Percentiles rank a stretch among this genome's conserved stretches.
Conservation (phyloP, 306 rosid genomes). For the Clitoria ternatea region DNA sequence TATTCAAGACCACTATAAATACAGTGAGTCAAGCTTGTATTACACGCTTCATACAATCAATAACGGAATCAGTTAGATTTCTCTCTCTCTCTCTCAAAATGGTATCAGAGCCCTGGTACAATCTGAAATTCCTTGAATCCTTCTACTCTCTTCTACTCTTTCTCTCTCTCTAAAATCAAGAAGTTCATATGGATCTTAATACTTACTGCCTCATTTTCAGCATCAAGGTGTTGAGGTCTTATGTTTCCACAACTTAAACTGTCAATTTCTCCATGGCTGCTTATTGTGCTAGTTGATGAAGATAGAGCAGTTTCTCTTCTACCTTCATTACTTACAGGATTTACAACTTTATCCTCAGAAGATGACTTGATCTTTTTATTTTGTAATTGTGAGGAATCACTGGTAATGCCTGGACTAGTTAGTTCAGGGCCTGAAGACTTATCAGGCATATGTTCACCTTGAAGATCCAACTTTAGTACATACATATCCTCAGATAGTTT, state of each 20-base stretch:
- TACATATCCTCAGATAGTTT: conserved; percentile 62
- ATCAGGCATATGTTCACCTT: conserved; percentile 28
- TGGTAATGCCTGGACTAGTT: conserved; percentile 19
- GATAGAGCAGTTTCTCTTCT: conserved; percentile 8
- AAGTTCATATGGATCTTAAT: conserved; percentile 18
- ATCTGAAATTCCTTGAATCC: no score
- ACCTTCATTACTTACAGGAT: conserved; percentile 23
- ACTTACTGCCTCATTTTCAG: conserved; percentile 41
- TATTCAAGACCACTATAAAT: no score
- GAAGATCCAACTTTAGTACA: conserved; percentile 38
- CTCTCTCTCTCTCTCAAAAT: no score
- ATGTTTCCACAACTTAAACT: conserved; percentile 22
- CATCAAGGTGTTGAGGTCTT: conserved; percentile 26
- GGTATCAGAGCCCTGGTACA: no score
- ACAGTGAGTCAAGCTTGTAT: no score
- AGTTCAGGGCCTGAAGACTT: conserved; percentile 20
- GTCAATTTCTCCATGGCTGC: conserved; percentile 29
- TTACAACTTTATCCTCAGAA: conserved; percentile 24
- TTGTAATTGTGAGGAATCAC: conserved; percentile 32
- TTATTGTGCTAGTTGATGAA: conserved; percentile 13
- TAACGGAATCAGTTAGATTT: no score
- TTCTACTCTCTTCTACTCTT: no score
- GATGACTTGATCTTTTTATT: conserved; percentile 48
- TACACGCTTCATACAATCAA: no score
- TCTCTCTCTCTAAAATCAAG: no score